Base-by-base conservation (phyloP, 805 yeast genomes). In the Starmerella bombi region DNA sequence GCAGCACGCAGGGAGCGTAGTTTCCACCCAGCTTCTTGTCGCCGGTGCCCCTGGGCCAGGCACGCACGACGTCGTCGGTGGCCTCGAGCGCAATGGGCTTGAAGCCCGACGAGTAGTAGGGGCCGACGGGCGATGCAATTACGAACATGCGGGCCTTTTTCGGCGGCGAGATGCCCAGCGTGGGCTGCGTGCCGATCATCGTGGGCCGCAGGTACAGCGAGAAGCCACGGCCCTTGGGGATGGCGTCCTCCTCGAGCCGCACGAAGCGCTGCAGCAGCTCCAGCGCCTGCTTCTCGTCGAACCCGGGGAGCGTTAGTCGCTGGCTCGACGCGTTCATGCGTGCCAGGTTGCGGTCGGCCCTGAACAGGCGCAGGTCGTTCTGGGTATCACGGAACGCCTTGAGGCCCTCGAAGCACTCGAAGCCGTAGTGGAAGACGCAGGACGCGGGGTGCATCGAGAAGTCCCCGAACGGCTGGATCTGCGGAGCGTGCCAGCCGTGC, bases 41-140 rank as follows among this genome's bases (percentile, higher is more conserved):
- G 64, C 98, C 98, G 54, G 77, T 85, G 62, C 97, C 98, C 57
- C 94, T 94, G 59, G 97, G 97, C 97, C 97, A 88, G 23, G 98
- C 97, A 68, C 98, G 81, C 25, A 86, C 86, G 37, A 94, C 94
- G 54, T 82, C 77, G 59, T 84, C 94, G 27, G 95, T 86, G 51
- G 97, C 96, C 66, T 88, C 95, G 50, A 91, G 71, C 46, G 74
- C 70, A 40, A 91, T 94, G 32, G 97, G 95, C 65, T 86, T 85
- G 75, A 88, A 88, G 16, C 97, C 96, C 16, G 94, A 80, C 56
- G 80, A 71, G 66, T 80, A 84, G 72, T 88, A 91, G 20, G 97
- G 96, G 37, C 97, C 97, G 23, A 88, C 97, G 22, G 97, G 97
- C 15, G 94, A 83, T 33, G 88, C 80, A 60, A 88, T 86, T 34